These are phyloP conservation scores for Inonotus obliquus DNA, from an alignment of 1,284 basidiomycete species.

Conservation along the genomic window DNA sequence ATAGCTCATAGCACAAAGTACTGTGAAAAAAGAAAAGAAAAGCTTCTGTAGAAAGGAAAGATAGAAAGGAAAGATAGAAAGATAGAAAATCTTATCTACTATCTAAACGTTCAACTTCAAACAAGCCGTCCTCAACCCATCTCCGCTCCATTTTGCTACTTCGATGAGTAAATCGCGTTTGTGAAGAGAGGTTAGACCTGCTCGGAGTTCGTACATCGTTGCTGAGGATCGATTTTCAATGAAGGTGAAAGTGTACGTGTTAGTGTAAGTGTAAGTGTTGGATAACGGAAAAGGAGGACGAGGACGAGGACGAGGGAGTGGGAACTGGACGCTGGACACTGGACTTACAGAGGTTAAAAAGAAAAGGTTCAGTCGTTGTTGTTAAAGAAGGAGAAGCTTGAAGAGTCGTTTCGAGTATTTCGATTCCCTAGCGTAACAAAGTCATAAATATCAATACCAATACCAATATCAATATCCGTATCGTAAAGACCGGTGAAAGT, in stretches of 20 bases:
- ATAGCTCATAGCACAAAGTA: too few relatives aligned
- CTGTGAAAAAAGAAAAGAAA: too few relatives aligned
- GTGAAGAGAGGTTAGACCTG: constrained; percentile 61
- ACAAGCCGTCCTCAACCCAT: constrained; percentile 72
- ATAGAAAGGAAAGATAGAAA: background rate
- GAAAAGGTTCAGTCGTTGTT: constrained; percentile 69
- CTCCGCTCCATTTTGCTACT: constrained; percentile 78
- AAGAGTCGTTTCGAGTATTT: constrained; percentile 58
- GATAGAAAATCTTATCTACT: too few relatives aligned
- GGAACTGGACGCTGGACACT: too few relatives aligned
- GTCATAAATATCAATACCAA: background rate
- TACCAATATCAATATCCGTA: too few relatives aligned
- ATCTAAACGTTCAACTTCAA: constrained; percentile 59
- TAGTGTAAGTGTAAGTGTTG: too few relatives aligned
- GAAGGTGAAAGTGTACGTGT: too few relatives aligned
- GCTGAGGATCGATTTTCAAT: constrained; percentile 44
- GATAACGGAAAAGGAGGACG: constrained; percentile 26
- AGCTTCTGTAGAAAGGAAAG: background rate
- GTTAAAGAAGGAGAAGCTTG: constrained; percentile 59
- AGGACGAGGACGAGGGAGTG: too few relatives aligned
- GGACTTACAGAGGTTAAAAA: constrained; percentile 82
- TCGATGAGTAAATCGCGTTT: constrained; percentile 68
- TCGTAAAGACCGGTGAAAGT: too few relatives aligned
- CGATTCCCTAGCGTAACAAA: constrained; percentile 42
- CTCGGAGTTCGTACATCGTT: constrained; percentile 75